phyloP scores from a whole-genome alignment of 1,139 yeast genomes.

The Zygosaccharomyces sapae region DNA sequence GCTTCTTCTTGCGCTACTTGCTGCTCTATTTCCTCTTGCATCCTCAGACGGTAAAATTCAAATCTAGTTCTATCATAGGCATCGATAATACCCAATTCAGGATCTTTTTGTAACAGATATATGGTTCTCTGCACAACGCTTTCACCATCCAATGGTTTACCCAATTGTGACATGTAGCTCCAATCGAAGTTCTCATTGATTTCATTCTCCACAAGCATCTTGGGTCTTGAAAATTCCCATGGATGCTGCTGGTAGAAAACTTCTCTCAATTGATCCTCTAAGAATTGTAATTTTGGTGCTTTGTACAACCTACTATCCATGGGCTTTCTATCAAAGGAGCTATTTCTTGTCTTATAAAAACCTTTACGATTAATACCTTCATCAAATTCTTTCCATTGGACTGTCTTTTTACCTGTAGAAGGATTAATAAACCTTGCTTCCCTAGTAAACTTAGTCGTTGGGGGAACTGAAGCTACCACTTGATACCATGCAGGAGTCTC shows the following conservation, averaged over 20 bases:
- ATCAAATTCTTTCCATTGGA: constrained; percentile 17
- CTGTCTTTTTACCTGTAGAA: constrained; percentile 20
- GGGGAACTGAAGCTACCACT: constrained; percentile 77
- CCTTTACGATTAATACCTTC: constrained; percentile 19
- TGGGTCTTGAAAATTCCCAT: constrained; percentile 95
- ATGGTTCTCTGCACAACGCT: constrained; percentile 89
- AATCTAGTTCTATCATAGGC: constrained; percentile 85
- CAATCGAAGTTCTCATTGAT: constrained; percentile 63
- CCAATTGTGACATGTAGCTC: constrained; percentile 68
- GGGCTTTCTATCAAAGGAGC: constrained; percentile 32
- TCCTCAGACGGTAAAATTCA: constrained; percentile 82
- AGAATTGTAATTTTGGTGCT: constrained; percentile 60
- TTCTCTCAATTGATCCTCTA: constrained; percentile 79
- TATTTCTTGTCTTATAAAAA: constrained; percentile 50
- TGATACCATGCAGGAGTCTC: constrained; percentile 84
- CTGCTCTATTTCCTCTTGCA: constrained; percentile 74
- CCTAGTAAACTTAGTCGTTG: constrained; percentile 55
- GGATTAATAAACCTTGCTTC: constrained; percentile 45
- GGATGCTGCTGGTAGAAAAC: constrained; percentile 91
- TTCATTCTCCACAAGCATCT: constrained; percentile 69
- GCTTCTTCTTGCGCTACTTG: constrained; percentile 81
- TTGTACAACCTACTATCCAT: constrained; percentile 43
- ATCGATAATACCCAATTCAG: constrained; percentile 45
- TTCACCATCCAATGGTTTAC: constrained; percentile 83
- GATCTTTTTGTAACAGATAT: constrained; percentile 50